Base-by-base conservation (phyloP, 805 yeast species). In the Ogataea neopini region DNA sequence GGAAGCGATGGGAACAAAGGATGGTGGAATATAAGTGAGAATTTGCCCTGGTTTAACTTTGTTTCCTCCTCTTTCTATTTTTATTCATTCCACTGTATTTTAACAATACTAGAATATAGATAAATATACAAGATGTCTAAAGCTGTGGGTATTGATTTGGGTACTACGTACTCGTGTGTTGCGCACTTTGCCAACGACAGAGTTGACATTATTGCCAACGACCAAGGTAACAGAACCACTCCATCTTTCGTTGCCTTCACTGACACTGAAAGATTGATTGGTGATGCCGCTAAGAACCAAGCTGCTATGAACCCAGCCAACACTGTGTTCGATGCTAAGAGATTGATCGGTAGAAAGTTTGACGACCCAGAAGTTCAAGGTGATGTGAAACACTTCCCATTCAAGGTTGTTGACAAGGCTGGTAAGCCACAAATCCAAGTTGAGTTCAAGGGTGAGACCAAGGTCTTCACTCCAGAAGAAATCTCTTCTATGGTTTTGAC, bases 211-310 rank as follows among this genome's bases (percentile, higher is more conserved):
- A 87, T 90, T 68, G 96, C 97, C 64, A 90, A 90, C 70, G 97
- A 91, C 72, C 97, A 90, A 79, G 97, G 97, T 83, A 90, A 90
- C 82, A 88, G 97, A 80, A 90, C 91, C 51, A 91, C 97, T 48
- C 97, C 97, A 49, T 91, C 97, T 26, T 91, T 86, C 69, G 97
- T 91, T 48, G 96, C 96, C 36, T 90, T 90, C 77, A 88, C 96
- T 45, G 94, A 86, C 59, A 81, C 86, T 47, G 97, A 90, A 78
- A 84, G 97, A 75, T 78, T 89, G 64, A 88, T 89, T 65, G 97
- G 97, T 75, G 97, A 89, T 71, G 92, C 97, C 59, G 97, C 97
- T 57, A 90, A 90, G 84, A 90, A 91, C 74, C 97, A 90, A 76
- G 97, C 97, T 55, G 91, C 96, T 48, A 82, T 90, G 70, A 90